Base-by-base conservation (phyloP, 345 rosid genomes). In the Populus pruinosa region DNA sequence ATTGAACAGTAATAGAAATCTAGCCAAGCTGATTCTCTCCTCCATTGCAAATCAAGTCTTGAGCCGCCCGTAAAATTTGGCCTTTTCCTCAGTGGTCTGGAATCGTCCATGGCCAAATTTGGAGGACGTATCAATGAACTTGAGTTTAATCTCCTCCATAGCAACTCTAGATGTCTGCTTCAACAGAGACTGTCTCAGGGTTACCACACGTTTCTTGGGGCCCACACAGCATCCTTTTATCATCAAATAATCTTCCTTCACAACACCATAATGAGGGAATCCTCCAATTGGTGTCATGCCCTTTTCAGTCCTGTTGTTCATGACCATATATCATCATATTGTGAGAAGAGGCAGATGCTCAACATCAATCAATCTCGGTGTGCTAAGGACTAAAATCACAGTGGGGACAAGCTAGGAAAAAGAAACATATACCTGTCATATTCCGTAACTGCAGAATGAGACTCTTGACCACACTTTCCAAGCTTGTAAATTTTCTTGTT, bases 151-250 rank as follows among this genome's bases (percentile, higher is more conserved):
- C 44, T 82, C 87, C 76, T 92, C 95, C n/a, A 88, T 70, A 8
- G 97, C 93, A 59, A 88, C 59, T 29, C 97, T 87, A 14, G 97
- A 92, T 9, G 97, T 92, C 86, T 92, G 97, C 8, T 79, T 83
- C 41, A 91, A 87, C 35, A 92, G 82, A 1, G 97, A 84, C 82
- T 85, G 91, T 11, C 97, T 83, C 3, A 92, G 89, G 5, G 97
- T 92, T 17, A 91, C 93, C 1, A 92, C 97, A 72, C 97, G 89
- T 91, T 92, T 92, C 91, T 91, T 92, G 7, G 97, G 92, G 65
- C 97, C 97, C 71, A 87, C 90, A 64, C 93, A 90, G 80, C 93
- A 90, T 77, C 97, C 97, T 86, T 92, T 92, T 49, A 92, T 86
- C 92, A 92, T 86, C 70, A 92, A 14, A 25, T 87, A 92, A 72